These are phyloP conservation scores for Neurospora sp. DNA, from an alignment of 495 filamentous ascomycete species.

Conservation along the genomic window DNA sequence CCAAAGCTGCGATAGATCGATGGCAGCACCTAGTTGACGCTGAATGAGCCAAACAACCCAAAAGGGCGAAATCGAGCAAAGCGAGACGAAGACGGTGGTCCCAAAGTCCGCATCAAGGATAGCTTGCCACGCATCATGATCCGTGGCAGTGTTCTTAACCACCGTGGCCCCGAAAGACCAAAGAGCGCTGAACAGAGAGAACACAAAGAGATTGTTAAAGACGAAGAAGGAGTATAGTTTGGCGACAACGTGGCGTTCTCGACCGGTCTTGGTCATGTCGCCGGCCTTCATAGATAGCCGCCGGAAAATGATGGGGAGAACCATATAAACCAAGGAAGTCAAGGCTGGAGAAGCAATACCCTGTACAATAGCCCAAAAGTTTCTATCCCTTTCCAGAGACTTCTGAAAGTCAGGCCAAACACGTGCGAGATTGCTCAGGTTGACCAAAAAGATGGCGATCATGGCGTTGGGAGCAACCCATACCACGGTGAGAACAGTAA, in stretches of 20 bases:
- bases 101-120: constrained; percentile 55
- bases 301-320: constrained; percentile 86
- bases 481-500: constrained; percentile 67
- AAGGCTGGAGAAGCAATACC: constrained; percentile 90
- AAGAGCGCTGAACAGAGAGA: constrained; percentile 74
- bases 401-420: constrained; percentile 71
- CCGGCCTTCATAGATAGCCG: constrained; percentile 67
- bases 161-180: constrained; percentile 63
- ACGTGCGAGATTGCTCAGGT: constrained; percentile 64
- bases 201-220: constrained; percentile 93
- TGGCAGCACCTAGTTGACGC: constrained; percentile 80
- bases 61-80: constrained; percentile 76
- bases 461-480: constrained; percentile 93
- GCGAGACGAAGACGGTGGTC: constrained; percentile 48
- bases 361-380: constrained; percentile 77
- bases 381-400: constrained; percentile 49
- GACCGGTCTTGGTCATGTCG: constrained; percentile 81
- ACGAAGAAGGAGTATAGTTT: constrained; percentile 96
- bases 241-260: constrained; percentile 84
- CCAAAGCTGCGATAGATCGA: constrained; percentile 80
- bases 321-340: constrained; percentile 78
- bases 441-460: constrained; percentile 87
- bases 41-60: constrained; percentile 92
- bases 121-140: constrained; percentile 50
- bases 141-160: constrained; percentile 38